A percentile compares a stretch with the other conserved stretches of the same genome.
Conservation (phyloP, 768 basidiomycete genomes). For the Lactarius quietus region DNA sequence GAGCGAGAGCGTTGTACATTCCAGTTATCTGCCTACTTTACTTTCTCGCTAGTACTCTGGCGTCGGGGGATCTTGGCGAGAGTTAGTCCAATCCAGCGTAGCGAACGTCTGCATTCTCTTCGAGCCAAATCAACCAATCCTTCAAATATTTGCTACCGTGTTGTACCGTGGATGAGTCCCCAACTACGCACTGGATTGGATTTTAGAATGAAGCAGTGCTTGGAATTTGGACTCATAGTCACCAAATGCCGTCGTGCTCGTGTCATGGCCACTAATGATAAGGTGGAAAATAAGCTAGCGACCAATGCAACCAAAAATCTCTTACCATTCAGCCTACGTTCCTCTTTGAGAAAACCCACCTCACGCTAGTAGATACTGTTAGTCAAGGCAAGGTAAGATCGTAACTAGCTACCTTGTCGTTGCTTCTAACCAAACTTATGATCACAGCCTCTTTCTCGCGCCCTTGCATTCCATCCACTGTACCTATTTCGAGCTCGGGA, state of each 20-base stretch:
- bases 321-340: conserved; percentile 83
- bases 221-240: conserved; percentile 31
- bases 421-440: conserved; percentile 89
- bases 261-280: conserved; percentile 79
- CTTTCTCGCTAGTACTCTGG: background rate
- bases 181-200: conserved; percentile 73
- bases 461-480: conserved; percentile 97
- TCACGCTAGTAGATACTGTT: conserved; percentile 51
- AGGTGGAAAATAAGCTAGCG: conserved; percentile 18
- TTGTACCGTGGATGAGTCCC: conserved; percentile 87
- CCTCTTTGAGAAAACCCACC: conserved; percentile 93
- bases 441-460: conserved; percentile 94
- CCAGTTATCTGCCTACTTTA: conserved; percentile 7
- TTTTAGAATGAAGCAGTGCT: background rate
- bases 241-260: conserved; percentile 86
- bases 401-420: conserved; percentile 56
- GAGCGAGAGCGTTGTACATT: background rate
- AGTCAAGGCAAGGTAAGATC: conserved; percentile 5
- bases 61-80: background rate
- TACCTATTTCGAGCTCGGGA: conserved; percentile 78
- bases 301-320: background rate
- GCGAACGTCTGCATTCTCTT: conserved; percentile 84
- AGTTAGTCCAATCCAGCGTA: conserved; percentile 61
- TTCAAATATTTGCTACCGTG: conserved; percentile 84
- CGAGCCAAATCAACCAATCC: conserved; percentile 89